Evolutionary conservation across 2,329 filamentous ascomycete species (phyloP).

Genomic region (Scedosporium minutisporum): DNA sequence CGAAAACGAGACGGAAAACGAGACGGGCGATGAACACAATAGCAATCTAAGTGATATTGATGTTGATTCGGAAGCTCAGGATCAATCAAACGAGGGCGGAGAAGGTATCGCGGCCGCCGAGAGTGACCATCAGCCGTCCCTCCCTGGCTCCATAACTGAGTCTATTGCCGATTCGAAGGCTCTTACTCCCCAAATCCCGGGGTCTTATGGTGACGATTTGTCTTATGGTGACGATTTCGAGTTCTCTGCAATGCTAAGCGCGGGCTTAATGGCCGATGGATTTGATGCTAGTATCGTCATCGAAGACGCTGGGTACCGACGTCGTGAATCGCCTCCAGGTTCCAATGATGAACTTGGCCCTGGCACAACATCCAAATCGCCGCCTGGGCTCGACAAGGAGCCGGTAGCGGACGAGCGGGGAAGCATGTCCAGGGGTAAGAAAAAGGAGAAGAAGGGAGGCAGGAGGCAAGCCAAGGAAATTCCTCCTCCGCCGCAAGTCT

Average conservation of each 20-base stretch:
- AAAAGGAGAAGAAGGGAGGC: conserved; percentile 21
- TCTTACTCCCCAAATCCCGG: conserved; percentile 30
- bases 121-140: too few relatives aligned
- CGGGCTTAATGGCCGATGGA: conserved; percentile 57
- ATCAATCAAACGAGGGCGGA: too few relatives aligned
- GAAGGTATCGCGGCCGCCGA: too few relatives aligned
- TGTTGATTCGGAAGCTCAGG: too few relatives aligned
- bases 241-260: conserved; percentile 60
- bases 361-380: conserved; percentile 14
- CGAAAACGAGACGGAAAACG: neutral
- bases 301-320: conserved; percentile 52
- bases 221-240: conserved; percentile 57
- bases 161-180: neutral
- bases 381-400: neutral
- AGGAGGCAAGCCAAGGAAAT: conserved; percentile 13
- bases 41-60: too few relatives aligned
- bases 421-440: conserved; percentile 15
- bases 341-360: conserved; percentile 42
- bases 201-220: conserved; percentile 56
- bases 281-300: conserved; percentile 64
- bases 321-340: conserved; percentile 53
- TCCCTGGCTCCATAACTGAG: neutral
- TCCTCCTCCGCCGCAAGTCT: neutral
- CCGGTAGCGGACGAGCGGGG: conserved; percentile 17
- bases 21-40: neutral